Base-by-base conservation (phyloP, 2,329 filamentous ascomycete genomes). In the Ophiostoma populinum region DNA sequence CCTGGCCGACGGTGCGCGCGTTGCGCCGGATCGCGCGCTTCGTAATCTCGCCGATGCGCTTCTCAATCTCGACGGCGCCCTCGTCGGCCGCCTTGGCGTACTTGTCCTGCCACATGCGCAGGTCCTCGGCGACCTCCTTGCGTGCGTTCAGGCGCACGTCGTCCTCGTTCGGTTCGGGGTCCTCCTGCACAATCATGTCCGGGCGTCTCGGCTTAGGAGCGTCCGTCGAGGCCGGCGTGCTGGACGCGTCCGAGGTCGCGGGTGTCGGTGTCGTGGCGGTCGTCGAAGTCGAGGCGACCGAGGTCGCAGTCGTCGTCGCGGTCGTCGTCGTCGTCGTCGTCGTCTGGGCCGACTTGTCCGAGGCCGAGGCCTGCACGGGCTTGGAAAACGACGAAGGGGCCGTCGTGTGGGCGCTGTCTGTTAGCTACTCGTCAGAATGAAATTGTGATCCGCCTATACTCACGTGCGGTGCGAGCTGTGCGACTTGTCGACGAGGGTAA, bases 51-150 rank as follows among this genome's bases (percentile, higher is more conserved):
- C 66, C 60, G 13, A 78, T 57, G 24, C 74, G 68, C 4, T 72
- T 65, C 22, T 87, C 79, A 41, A 95, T 82, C 42, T 90, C 69
- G 15, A 51, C 49, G 4, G 67, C 67, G 5, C 85, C 86, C 51
- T 92, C 85, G 40, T 92, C 80, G 7, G 82, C 82, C 8, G 85
- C 85, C 40, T 75, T 72, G 19, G 80, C 69, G 51, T 93, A 94
- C 49, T 92, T 92, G 42, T 72, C 71, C 54, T 94, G 80, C 87
- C 90, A 98, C 37, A 67, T 66, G 44, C 71, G 67, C 11, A 98
- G 66, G 51, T 98, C 90, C 29, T 77, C 68, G 2, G 74, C 65
- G 27, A 95, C 80, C 42, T 69, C 70, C 47, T 76, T 68, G 29
- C 72, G 70, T 3, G 68, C 68, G 4, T 63, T 66, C 36, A 67